Percentiles rank a stretch among this genome's conserved stretches.
Conservation (phyloP, 352 stramenopile genomes). For the Phytophthora boehmeriae region DNA sequence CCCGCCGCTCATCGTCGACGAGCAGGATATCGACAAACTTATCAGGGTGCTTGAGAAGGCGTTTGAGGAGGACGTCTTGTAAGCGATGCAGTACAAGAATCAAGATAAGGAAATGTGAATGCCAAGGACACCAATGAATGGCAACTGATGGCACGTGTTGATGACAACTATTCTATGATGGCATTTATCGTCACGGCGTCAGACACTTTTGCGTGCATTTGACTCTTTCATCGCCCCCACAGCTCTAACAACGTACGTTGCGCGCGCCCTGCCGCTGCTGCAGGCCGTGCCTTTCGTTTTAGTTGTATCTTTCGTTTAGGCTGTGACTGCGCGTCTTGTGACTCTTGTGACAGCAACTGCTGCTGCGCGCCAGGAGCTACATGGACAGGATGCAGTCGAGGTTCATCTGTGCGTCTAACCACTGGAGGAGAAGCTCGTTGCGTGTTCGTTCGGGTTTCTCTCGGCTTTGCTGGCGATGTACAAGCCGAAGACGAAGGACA, state of each 20-base stretch:
- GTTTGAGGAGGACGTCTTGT: conserved; percentile 62
- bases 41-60: conserved; percentile 73
- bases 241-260: conserved; percentile 42
- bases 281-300: conserved; percentile 13
- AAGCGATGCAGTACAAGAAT: conserved; percentile 21
- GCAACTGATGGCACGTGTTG: neutral
- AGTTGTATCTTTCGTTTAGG: conserved; percentile 25
- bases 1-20: conserved; percentile 79
- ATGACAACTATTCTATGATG: conserved; percentile 15
- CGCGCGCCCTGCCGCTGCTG: conserved; percentile 19
- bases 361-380: conserved; percentile 13
- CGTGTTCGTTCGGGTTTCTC: conserved; percentile 2
- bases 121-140: conserved; percentile 5
- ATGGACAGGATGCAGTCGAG: conserved; percentile 29
- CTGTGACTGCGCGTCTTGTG: conserved; percentile 1
- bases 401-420: conserved; percentile 25
- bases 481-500: neutral
- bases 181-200: conserved; percentile 13
- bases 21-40: conserved; percentile 81
- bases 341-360: conserved; percentile 15
- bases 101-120: conserved; percentile 11
- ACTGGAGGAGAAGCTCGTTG: conserved; percentile 30
- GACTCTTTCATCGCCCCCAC: conserved; percentile 1
- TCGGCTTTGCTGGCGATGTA: conserved; percentile 11
- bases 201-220: too few relatives aligned